phyloP scores from a whole-genome alignment of 306 rosid genomes.

The Chamaecrista fasciculata region DNA sequence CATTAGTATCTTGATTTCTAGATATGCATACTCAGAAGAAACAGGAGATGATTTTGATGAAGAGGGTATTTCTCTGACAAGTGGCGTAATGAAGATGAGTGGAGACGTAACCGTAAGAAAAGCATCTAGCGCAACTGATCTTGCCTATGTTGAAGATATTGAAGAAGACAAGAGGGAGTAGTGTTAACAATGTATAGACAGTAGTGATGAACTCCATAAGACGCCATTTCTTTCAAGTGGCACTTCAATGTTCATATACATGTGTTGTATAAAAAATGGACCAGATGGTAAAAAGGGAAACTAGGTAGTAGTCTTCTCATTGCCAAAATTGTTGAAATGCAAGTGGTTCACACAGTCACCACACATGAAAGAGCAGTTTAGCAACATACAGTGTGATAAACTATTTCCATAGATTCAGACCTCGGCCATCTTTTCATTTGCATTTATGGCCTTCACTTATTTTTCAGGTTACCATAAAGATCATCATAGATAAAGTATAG shows the following conservation, averaged over 20 bases:
- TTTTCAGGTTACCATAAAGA: background rate
- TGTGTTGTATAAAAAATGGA: slow-evolving; percentile 32
- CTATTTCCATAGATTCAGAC: slow-evolving; percentile 16
- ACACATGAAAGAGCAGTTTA: background rate
- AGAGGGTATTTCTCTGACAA: slow-evolving; percentile 81
- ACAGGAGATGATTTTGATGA: slow-evolving; percentile 81
- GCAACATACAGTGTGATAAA: slow-evolving; percentile 13
- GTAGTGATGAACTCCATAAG: slow-evolving; percentile 26
- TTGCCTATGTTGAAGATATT: slow-evolving; percentile 55
- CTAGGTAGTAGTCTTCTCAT: slow-evolving; percentile 5
- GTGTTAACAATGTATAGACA: slow-evolving; percentile 22
- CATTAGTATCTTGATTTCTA: slow-evolving; percentile 28
- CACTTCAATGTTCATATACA: slow-evolving; percentile 37
- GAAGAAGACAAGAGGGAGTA: slow-evolving; percentile 96
- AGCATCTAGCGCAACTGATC: slow-evolving; percentile 47
- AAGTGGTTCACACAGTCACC: background rate
- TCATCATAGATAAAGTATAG: no score
- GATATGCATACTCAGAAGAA: slow-evolving; percentile 86
- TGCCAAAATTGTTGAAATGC: slow-evolving; percentile 16
- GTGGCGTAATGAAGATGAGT: slow-evolving; percentile 46
- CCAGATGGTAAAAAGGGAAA: slow-evolving; percentile 29
- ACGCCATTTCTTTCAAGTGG: slow-evolving; percentile 24
- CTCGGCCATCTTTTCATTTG: slow-evolving; percentile 17
- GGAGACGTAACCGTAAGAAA: slow-evolving; percentile 57
- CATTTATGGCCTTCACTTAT: background rate